phyloP scores from a whole-genome alignment of 2,329 filamentous ascomycete species.

The Aureobasidium sp. region DNA sequence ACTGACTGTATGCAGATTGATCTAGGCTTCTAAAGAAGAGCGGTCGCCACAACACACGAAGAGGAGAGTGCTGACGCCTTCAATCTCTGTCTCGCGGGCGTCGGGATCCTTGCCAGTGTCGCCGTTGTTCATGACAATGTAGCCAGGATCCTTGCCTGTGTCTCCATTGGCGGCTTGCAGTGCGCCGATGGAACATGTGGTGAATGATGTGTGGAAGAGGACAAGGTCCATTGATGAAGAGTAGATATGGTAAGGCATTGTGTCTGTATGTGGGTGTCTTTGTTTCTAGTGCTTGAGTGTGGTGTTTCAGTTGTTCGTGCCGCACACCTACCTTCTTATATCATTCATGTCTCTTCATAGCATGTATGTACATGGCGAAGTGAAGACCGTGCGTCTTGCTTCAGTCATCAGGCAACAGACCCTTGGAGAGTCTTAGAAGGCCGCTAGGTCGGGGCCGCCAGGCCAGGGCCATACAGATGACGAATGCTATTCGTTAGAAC shows the following conservation, averaged over 20 bases:
- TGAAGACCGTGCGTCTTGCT: slow-evolving; percentile 7
- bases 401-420: slow-evolving; percentile 12
- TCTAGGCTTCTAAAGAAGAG: background rate
- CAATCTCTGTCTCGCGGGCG: background rate
- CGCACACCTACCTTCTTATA: slow-evolving; percentile 8
- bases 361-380: slow-evolving; percentile 1
- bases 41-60: background rate
- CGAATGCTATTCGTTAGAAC: slow-evolving; percentile 3
- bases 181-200: background rate
- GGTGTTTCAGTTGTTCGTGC: slow-evolving; percentile 2
- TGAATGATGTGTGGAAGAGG: background rate
- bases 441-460: slow-evolving; percentile 7
- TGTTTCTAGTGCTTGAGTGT: background rate
- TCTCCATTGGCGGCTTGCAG: slow-evolving; percentile 4
- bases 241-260: background rate
- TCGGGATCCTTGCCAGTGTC: slow-evolving; percentile 6
- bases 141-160: slow-evolving; percentile 4
- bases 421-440: background rate
- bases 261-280: background rate
- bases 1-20: background rate
- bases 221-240: slow-evolving; percentile 1
- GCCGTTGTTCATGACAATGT: slow-evolving; percentile 4
- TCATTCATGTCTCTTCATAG: background rate
- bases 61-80: background rate
- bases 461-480: slow-evolving; percentile 1